Evolutionary conservation across 129 eudicot genomes (phyloP).

Genomic region (Apium graveolens): DNA sequence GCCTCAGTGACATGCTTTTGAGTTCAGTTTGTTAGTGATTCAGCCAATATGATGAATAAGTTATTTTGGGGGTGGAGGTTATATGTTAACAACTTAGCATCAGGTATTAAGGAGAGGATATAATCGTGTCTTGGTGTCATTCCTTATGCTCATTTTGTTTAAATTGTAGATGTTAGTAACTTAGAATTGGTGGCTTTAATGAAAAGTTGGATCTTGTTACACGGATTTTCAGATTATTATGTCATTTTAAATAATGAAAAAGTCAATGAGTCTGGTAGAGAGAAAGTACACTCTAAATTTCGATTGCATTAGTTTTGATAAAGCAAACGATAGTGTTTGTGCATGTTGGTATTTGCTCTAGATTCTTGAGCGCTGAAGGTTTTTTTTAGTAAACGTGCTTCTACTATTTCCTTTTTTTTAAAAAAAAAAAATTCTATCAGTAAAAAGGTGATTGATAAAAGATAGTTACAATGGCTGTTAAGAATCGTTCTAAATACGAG

Average conservation of each 20-base stretch:
- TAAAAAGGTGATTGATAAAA: neutral
- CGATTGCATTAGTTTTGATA: neutral
- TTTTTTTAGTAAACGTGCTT: neutral
- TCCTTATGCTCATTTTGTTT: neutral
- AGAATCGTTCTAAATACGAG: neutral
- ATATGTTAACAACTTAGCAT: neutral
- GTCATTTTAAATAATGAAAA: neutral
- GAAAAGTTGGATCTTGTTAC: neutral
- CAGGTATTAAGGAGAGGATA: neutral
- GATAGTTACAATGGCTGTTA: neutral
- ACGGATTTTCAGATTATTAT: neutral
- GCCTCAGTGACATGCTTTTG: neutral
- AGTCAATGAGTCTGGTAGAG: neutral
- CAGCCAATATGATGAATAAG: neutral
- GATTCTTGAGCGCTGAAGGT: neutral
- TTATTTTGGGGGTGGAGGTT: neutral
- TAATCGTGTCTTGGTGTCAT: neutral
- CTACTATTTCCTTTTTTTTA: neutral
- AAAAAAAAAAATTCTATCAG: too few species aligned
- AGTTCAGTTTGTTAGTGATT: neutral
- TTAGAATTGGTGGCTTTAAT: neutral
- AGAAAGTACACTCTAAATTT: neutral
- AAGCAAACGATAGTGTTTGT: neutral
- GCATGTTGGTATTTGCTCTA: neutral
- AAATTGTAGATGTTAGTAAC: too few species aligned